These are phyloP conservation scores for Silene conica DNA, from an alignment of 148 eudicot species.

Conservation along the genomic window DNA sequence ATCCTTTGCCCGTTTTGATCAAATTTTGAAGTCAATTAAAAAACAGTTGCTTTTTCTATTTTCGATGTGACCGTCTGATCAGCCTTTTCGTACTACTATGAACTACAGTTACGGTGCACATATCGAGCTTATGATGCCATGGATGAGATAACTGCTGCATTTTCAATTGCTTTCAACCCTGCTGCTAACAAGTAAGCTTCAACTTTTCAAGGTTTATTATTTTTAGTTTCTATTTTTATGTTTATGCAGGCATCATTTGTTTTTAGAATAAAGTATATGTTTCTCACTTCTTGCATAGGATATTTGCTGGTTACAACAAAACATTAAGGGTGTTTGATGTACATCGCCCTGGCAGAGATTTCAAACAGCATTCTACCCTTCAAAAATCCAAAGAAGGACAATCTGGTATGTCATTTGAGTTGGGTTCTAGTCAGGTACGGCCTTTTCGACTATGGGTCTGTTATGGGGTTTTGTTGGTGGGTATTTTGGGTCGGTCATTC, in stretches of 20 bases:
- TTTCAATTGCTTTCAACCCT: constrained; percentile 82
- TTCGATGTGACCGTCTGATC: background rate
- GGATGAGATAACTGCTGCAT: constrained; percentile 98
- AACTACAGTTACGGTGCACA: constrained; percentile 86
- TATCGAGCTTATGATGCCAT: constrained; percentile 96
- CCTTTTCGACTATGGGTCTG: too few species aligned
- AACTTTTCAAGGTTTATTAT: constrained; percentile 4
- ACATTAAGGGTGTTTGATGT: constrained; percentile 72
- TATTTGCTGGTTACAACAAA: constrained; percentile 95
- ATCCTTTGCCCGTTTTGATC: background rate
- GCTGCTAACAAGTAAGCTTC: constrained; percentile 68
- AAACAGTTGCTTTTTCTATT: background rate
- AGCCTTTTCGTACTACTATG: constrained; percentile 10
- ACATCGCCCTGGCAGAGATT: constrained; percentile 97
- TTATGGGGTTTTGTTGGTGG: too few species aligned
- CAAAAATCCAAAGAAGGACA: constrained; percentile 89
- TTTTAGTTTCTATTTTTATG: background rate
- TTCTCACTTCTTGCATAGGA: constrained; percentile 36
- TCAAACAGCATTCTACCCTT: constrained; percentile 70
- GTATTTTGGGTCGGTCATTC: too few species aligned
- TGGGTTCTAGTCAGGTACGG: too few species aligned
- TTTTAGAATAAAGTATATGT: background rate
- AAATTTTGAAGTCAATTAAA: background rate
- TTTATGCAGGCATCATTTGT: background rate
- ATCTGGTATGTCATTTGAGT: too few species aligned